Base-by-base conservation (phyloP, 371 early-diverging fungal genomes). In the Dichotomocladium elegans region DNA sequence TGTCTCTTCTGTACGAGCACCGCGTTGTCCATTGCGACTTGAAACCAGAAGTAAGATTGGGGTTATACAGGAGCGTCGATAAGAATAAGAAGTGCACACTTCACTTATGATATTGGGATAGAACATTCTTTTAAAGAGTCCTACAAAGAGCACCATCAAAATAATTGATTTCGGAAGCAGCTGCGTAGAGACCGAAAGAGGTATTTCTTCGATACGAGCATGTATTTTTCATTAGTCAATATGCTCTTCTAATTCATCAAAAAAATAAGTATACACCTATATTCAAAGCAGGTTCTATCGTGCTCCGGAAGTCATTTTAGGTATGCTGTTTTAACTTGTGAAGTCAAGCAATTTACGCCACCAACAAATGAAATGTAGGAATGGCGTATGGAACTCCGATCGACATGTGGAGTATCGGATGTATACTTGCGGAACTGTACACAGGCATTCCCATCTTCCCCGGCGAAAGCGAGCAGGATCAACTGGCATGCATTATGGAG, bases 381-480 rank as follows among this genome's bases (percentile, higher is more conserved):
- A 37, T 58, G 21, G 48, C 79, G 1, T 98, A 98, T 66, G 85
- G 79, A 46, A 88, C 81, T 56, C 82, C 91, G 8, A 93, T 99
- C 53, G 99, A 99, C 67, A 94, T 99, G 85, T 99, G 99, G 99
- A 89, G 90, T 47, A 68, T 98, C 37, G 99, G 99, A 2, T 99
- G 99, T 68, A 97, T 99, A 27, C 75, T 97, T 3, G 93, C 89
- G 15, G 99, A 99, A 66, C 80, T 99, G 40, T 81, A 88, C 48
- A 87, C 89, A 0, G 88, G 33, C 86, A 83, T 91, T 52, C 99
- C 98, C 19, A 69, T 99, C 34, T 98, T 99, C 62, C 98, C 99
- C 7, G 99, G 98, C 6, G 95, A 95, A 63, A 92, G 94, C 59
- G 98, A 99, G 64, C 88, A 87, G 50, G 98, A 99, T 56, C 96